Evolutionary conservation across 176 grass and related monocot genomes (phyloP).

Genomic region (Raddia distichophylla): DNA sequence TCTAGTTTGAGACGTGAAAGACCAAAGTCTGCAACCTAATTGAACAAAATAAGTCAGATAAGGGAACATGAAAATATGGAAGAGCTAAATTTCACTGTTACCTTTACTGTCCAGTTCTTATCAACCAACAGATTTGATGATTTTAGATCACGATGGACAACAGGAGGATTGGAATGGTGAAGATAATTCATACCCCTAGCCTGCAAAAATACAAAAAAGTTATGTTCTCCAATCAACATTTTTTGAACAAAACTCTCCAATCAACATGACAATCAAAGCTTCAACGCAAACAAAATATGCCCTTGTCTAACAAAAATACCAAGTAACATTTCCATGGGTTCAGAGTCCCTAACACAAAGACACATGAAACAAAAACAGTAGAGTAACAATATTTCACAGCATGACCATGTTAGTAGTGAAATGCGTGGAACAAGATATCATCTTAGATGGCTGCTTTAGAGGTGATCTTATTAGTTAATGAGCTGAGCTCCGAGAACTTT

Average conservation of each 20-base stretch:
- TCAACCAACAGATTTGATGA: conserved; percentile 96
- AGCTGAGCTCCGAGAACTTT: too few relatives aligned
- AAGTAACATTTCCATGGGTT: not conserved
- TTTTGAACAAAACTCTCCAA: too few relatives aligned
- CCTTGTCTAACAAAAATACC: not conserved
- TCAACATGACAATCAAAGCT: conserved; percentile 14
- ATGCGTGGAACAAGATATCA: not conserved
- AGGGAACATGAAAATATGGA: not conserved
- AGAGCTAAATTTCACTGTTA: conserved; percentile 23
- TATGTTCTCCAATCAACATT: conserved; percentile 7
- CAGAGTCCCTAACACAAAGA: conserved; percentile 7
- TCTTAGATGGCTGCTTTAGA: not conserved
- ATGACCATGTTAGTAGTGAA: not conserved
- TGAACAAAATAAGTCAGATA: conserved; percentile 36
- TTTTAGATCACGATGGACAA: conserved; percentile 95
- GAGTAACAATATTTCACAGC: not conserved
- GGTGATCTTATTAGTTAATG: too few relatives aligned
- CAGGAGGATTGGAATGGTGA: conserved; percentile 70
- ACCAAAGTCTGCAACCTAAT: conserved; percentile 93
- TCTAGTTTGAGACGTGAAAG: conserved; percentile 87
- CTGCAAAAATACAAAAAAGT: conserved; percentile 38
- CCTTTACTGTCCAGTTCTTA: conserved; percentile 98
- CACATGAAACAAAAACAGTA: not conserved
- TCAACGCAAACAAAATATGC: conserved; percentile 9
- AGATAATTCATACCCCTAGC: conserved; percentile 98